Evolutionary conservation across 306 rosid species (phyloP), one percentile per base, ranked within the genome.

Genomic region (Phaseolus lunatus): DNA sequence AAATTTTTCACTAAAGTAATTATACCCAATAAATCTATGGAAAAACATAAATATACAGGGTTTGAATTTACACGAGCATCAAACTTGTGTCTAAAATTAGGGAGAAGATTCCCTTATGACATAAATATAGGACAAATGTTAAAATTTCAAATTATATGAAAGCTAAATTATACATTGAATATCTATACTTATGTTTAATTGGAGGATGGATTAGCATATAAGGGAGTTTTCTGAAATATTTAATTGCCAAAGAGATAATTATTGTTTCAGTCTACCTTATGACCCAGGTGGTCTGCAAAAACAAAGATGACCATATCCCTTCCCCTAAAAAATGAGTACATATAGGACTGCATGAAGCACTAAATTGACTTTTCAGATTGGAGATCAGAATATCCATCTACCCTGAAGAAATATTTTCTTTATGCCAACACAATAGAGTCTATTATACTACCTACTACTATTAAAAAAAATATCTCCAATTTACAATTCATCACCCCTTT

Each of bases 81-180:
- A 73, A 62, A 78, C 52, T 45, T 75, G 67, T 26, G 61, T 77
- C 56, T 66, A 11, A 61, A 52, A 68, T 75, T 61, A 59, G 70
- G 68, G 33, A 80, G 33, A 35, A 72, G 18, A 63, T 39, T 35
- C 41, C 59, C 65, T 23, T 39, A 2, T 77, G 31, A 20, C 76
- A 24, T 67, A 72, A 43, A 77, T 80, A 74, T 47, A 65, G 67
- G 63, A 48, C 58, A 70, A 10, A 70, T 22, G 45, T 44, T 59
- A 37, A 52, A 48, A 12, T 65, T 64, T 50, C 22, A 31, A 37
- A 45, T 57, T 49, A 56, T 37, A 73, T 68, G 54, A 27, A 41
- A 72, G 79, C 54, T 29, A 39, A 44, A 72, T 20, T 23, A 59
- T 48, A 58, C 53, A 61, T 37, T 37, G 66, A 67, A 66, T 14